These are phyloP conservation scores for Ceratocystis papillata DNA, from an alignment of 2,329 filamentous ascomycete genomes.

Conservation along the genomic window DNA sequence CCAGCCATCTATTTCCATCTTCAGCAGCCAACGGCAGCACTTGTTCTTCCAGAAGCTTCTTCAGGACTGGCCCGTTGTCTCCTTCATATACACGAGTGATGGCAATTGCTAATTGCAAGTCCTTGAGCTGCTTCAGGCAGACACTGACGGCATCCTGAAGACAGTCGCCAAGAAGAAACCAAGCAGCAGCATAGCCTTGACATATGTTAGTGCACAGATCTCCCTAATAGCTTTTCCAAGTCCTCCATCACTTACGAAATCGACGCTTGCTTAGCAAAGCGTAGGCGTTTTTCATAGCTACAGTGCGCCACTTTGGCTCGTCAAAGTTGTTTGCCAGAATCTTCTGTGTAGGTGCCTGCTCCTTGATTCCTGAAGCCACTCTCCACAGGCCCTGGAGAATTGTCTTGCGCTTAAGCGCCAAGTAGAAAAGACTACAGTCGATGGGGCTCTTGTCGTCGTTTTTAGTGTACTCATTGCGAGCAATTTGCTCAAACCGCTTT, in stretches of 20 bases:
- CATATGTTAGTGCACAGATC: constrained; percentile 1
- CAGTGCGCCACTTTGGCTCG: constrained; percentile 74
- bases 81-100: constrained; percentile 82
- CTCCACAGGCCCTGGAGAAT: constrained; percentile 88
- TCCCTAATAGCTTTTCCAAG: not conserved
- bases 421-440: constrained; percentile 82
- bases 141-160: constrained; percentile 77
- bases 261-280: constrained; percentile 81
- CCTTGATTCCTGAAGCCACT: constrained; percentile 80
- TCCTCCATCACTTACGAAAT: constrained; percentile 49
- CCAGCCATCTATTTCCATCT: constrained; percentile 84
- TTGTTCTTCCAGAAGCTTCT: constrained; percentile 64
- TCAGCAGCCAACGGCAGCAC: constrained; percentile 66
- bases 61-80: constrained; percentile 63
- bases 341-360: constrained; percentile 68
- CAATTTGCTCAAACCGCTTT: constrained; percentile 64
- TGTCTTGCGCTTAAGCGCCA: constrained; percentile 82
- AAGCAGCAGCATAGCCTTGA: constrained; percentile 82
- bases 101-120: constrained; percentile 80
- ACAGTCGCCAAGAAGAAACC: constrained; percentile 83
- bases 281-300: constrained; percentile 92
- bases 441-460: constrained; percentile 79
- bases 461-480: constrained; percentile 85
- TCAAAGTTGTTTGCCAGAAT: constrained; percentile 85
- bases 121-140: constrained; percentile 74